Evolutionary conservation across 495 filamentous ascomycete species (phyloP).

Genomic region (Lasiosphaeriaceae sp.): DNA sequence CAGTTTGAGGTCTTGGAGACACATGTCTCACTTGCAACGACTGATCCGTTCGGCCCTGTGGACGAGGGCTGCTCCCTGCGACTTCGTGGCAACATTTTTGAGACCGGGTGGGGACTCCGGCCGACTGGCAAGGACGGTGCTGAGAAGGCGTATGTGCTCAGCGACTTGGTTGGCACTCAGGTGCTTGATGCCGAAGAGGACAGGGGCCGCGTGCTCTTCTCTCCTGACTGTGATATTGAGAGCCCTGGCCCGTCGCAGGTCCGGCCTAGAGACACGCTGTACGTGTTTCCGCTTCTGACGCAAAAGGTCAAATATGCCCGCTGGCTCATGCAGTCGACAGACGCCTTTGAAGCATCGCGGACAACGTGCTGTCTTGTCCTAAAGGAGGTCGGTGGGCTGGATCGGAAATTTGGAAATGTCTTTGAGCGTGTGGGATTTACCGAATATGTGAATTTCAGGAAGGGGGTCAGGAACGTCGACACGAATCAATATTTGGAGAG

Average conservation of each 20-base stretch:
- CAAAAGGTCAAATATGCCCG: not conserved
- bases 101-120: not conserved
- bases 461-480: not conserved
- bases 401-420: not conserved
- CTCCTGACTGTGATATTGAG: not conserved
- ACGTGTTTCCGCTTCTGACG: not conserved
- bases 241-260: not conserved
- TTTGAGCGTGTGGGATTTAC: not conserved
- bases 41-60: not conserved
- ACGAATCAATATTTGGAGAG: not conserved
- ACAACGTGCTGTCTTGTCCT: not conserved
- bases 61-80: not conserved
- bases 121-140: not conserved
- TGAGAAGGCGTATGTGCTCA: not conserved
- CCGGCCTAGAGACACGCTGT: not conserved
- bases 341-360: not conserved
- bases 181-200: not conserved
- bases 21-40: not conserved
- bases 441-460: not conserved
- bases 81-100: not conserved
- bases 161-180: constrained; percentile 1
- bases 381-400: not conserved
- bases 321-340: not conserved
- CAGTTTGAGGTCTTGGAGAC: not conserved
- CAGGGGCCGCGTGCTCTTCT: not conserved